phyloP scores from a whole-genome alignment of 2,329 filamentous ascomycete genomes.

The Botryotinia globosa region DNA sequence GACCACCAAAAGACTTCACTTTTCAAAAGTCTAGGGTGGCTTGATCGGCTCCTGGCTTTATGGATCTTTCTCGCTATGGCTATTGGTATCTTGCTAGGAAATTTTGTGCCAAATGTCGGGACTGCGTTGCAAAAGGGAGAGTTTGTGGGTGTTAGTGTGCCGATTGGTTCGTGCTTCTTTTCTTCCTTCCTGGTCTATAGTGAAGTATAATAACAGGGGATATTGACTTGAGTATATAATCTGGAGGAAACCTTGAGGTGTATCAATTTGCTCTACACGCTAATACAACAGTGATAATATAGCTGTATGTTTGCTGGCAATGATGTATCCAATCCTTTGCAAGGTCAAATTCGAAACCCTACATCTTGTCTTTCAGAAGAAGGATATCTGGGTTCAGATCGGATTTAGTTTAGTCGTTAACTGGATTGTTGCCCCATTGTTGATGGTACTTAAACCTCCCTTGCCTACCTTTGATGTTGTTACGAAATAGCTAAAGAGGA shows the following conservation, averaged over 20 bases:
- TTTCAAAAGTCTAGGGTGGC: slow-evolving; percentile 42
- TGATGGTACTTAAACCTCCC: slow-evolving; percentile 57
- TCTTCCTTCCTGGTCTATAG: background rate
- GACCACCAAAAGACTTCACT: slow-evolving; percentile 2
- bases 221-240: background rate
- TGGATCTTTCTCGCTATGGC: slow-evolving; percentile 68
- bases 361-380: slow-evolving; percentile 60
- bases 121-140: slow-evolving; percentile 56
- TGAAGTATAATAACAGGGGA: background rate
- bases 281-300: background rate
- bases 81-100: slow-evolving; percentile 61
- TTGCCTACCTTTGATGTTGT: background rate
- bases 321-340: slow-evolving; percentile 94
- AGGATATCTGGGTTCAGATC: slow-evolving; percentile 74
- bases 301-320: slow-evolving; percentile 79
- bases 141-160: slow-evolving; percentile 61
- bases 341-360: slow-evolving; percentile 78
- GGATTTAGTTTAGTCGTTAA: slow-evolving; percentile 73
- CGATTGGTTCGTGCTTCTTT: slow-evolving; percentile 50
- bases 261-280: background rate
- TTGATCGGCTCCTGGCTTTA: slow-evolving; percentile 51
- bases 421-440: slow-evolving; percentile 77
- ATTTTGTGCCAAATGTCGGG: slow-evolving; percentile 56
- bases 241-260: background rate
- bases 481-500: background rate